Evolutionary conservation across 164 flowering plant species (phyloP).

Genomic region (Cinnamomum micranthum): DNA sequence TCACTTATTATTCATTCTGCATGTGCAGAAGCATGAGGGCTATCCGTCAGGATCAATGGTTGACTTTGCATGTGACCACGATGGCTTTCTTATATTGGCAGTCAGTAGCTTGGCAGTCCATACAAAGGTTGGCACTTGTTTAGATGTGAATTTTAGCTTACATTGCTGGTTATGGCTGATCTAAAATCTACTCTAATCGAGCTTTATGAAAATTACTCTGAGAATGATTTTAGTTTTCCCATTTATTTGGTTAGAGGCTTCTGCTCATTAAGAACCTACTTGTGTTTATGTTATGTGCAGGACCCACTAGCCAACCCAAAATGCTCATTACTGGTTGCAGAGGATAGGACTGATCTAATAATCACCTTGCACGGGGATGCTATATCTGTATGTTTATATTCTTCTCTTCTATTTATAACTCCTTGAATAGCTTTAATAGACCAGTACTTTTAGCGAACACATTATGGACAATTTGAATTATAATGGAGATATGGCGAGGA

Average conservation of each 20-base stretch:
- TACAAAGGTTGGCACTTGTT: conserved; percentile 49
- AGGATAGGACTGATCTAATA: conserved; percentile 79
- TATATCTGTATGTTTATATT: conserved; percentile 44
- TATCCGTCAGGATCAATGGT: conserved; percentile 97
- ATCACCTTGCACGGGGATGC: conserved; percentile 86
- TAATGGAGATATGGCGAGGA: background rate
- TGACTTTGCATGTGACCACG: conserved; percentile 84
- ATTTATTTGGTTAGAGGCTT: background rate
- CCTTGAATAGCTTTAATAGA: background rate
- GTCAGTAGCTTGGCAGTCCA: conserved; percentile 81
- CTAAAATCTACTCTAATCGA: background rate
- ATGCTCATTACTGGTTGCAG: conserved; percentile 89
- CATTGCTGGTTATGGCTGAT: background rate
- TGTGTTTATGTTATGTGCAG: background rate
- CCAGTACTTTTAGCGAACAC: no score
- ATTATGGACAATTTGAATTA: background rate
- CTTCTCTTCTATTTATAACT: background rate
- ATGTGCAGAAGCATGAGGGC: conserved; percentile 68
- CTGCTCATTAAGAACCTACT: background rate
- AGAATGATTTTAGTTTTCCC: background rate
- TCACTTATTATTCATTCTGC: conserved; percentile 10
- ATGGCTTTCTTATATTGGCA: conserved; percentile 86
- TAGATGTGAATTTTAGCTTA: background rate
- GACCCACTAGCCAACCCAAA: conserved; percentile 47
- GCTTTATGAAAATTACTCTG: background rate